phyloP scores from a whole-genome alignment of 768 basidiomycete genomes.

The Amylocystis lapponica region DNA sequence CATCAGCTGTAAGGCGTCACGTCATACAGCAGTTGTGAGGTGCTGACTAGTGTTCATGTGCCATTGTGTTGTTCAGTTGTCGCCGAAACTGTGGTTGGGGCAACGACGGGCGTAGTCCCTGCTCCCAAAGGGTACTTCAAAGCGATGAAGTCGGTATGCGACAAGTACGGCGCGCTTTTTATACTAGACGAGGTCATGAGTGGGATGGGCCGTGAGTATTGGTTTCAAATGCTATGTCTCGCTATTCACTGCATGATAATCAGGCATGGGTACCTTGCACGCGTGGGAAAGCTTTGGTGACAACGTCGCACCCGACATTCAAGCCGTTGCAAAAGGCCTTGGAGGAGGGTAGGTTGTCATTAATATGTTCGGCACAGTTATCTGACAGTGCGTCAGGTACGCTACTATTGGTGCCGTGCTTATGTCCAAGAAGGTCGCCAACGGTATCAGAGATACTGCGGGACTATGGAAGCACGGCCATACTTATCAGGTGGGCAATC shows the following conservation, averaged over 20 bases:
- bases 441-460: slow-evolving; percentile 61
- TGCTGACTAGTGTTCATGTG: neutral
- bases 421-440: slow-evolving; percentile 63
- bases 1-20: slow-evolving; percentile 67
- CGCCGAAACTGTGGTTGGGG: slow-evolving; percentile 85
- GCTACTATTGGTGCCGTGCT: slow-evolving; percentile 79
- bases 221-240: neutral
- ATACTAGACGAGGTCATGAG: slow-evolving; percentile 92
- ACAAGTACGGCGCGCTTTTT: slow-evolving; percentile 66
- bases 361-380: neutral
- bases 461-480: slow-evolving; percentile 82
- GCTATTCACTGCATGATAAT: neutral
- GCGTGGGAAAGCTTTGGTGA: slow-evolving; percentile 84
- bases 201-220: slow-evolving; percentile 76
- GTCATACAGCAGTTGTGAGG: slow-evolving; percentile 9
- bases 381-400: slow-evolving; percentile 42
- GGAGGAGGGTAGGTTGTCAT: slow-evolving; percentile 66
- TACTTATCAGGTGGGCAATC: slow-evolving; percentile 77
- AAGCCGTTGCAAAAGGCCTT: slow-evolving; percentile 85
- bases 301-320: slow-evolving; percentile 73
- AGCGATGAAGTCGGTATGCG: slow-evolving; percentile 78
- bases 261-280: slow-evolving; percentile 84
- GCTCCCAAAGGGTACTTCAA: slow-evolving; percentile 83
- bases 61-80: slow-evolving; percentile 43
- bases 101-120: slow-evolving; percentile 69